These are phyloP conservation scores for Drechslera avenae DNA, from an alignment of 2,329 filamentous ascomycete genomes.

Conservation along the genomic window DNA sequence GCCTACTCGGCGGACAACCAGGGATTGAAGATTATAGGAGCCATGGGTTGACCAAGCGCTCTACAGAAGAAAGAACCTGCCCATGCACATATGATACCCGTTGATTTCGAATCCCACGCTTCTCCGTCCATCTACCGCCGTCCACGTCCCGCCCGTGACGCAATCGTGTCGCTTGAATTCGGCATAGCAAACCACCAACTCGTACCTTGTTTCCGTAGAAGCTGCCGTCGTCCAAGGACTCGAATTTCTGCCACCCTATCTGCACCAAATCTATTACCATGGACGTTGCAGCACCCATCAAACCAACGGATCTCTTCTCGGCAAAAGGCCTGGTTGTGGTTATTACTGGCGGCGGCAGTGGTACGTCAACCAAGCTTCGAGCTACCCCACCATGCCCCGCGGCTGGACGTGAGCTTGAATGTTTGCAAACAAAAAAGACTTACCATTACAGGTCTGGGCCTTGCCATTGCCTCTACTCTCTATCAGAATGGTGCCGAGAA, in stretches of 20 bases:
- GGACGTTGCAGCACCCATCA: slow-evolving; percentile 43
- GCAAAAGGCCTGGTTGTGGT: slow-evolving; percentile 49
- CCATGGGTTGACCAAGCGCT: slow-evolving; percentile 28
- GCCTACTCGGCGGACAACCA: slow-evolving; percentile 70
- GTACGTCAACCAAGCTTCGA: slow-evolving; percentile 33
- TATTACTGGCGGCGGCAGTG: slow-evolving; percentile 51
- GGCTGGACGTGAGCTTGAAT: not conserved
- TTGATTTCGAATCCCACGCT: slow-evolving; percentile 2
- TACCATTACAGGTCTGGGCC: slow-evolving; percentile 42
- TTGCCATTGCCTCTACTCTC: slow-evolving; percentile 51
- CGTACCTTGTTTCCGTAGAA: slow-evolving; percentile 8
- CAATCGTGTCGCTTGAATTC: slow-evolving; percentile 7
- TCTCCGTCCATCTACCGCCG: slow-evolving; percentile 4
- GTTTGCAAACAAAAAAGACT: slow-evolving; percentile 3
- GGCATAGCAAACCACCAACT: slow-evolving; percentile 15
- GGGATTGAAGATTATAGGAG: slow-evolving; percentile 71
- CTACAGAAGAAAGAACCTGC: too few relatives aligned
- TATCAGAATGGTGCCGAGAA: slow-evolving; percentile 49
- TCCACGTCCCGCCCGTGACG: slow-evolving; percentile 17
- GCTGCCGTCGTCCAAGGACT: not conserved
- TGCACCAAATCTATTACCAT: slow-evolving; percentile 24
- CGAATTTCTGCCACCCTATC: not conserved
- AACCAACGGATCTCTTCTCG: slow-evolving; percentile 47
- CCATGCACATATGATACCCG: slow-evolving; percentile 24
- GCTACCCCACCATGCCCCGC: slow-evolving; percentile 39